These are phyloP conservation scores for Colletotrichum tabaci DNA, from an alignment of 2,329 filamentous ascomycete genomes.

Conservation along the genomic window DNA sequence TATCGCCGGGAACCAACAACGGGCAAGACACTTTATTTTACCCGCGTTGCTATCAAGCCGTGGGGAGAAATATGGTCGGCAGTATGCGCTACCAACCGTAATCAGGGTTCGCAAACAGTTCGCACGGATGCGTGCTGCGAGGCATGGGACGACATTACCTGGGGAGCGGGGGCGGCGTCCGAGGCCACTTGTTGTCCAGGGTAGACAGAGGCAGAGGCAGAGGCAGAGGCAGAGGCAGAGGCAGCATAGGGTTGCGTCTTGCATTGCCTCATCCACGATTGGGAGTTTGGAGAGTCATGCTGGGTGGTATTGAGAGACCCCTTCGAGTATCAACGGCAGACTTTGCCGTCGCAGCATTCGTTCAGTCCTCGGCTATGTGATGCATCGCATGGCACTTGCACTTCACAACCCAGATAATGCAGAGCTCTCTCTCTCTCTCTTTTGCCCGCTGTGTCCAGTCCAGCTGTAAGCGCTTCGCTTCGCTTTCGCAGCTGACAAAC, in stretches of 20 bases:
- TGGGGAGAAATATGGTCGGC: neutral
- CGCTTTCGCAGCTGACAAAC: neutral
- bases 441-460: neutral
- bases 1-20: neutral
- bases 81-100: neutral
- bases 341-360: too few species aligned
- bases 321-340: too few species aligned
- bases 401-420: neutral
- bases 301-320: too few species aligned
- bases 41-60: neutral
- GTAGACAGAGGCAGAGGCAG: too few species aligned
- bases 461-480: neutral
- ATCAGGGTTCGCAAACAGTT: conserved; percentile 1
- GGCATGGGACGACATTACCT: conserved; percentile 16
- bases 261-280: neutral
- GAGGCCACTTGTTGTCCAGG: neutral
- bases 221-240: too few species aligned
- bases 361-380: too few species aligned
- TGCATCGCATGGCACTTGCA: too few species aligned
- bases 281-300: too few species aligned
- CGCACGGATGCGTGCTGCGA: conserved; percentile 21
- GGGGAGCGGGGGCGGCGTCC: neutral
- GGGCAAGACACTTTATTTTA: neutral
- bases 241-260: conserved; percentile 4
- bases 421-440: neutral